Percentiles rank a stretch among this genome's conserved stretches.
These are phyloP conservation scores for Patellifolia procumbens DNA, from an alignment of 179 eudicot species.

Conservation along the genomic window DNA sequence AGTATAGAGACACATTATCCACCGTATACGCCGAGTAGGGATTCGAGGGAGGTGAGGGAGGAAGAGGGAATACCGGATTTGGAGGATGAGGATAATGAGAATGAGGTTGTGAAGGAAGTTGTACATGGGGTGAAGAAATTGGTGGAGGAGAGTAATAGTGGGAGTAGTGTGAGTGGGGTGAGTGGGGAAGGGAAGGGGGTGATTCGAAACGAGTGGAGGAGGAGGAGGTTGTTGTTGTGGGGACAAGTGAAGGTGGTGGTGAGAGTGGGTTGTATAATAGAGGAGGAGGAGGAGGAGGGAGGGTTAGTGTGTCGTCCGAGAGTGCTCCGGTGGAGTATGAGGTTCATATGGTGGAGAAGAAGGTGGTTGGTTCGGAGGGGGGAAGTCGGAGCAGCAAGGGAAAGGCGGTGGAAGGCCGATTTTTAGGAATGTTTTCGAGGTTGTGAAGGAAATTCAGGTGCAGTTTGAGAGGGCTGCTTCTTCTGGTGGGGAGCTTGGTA, in stretches of 20 bases:
- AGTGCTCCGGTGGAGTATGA: conserved; percentile 70
- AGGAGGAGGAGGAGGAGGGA: too few relatives aligned
- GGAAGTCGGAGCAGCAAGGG: conserved; percentile 37
- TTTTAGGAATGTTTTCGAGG: conserved; percentile 54
- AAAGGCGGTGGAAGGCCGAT: conserved; percentile 34
- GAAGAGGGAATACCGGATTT: conserved; percentile 96
- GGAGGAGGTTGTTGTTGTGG: conserved; percentile 34
- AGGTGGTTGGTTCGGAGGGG: conserved; percentile 65
- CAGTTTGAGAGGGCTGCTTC: conserved; percentile 80
- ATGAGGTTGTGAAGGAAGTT: conserved; percentile 85
- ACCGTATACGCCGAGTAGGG: conserved; percentile 64
- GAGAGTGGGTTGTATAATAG: conserved; percentile 34
- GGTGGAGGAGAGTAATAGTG: conserved; percentile 38
- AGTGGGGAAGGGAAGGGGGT: conserved; percentile 32
- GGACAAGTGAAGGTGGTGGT: conserved; percentile 32
- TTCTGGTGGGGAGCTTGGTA: conserved; percentile 61
- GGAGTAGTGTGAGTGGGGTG: conserved; percentile 12
- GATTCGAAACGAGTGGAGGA: conserved; percentile 41
- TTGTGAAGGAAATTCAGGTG: conserved; percentile 66
- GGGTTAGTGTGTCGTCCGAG: conserved; percentile 34
- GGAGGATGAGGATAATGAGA: conserved; percentile 70
- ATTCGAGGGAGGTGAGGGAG: conserved; percentile 83
- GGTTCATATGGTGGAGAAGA: conserved; percentile 90
- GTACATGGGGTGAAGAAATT: conserved; percentile 58
- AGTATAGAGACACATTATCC: conserved; percentile 56